Percentiles rank a stretch among this genome's conserved stretches.
Conservation (phyloP, 2,329 filamentous ascomycete species). For the Blastomyces gilchristii region DNA sequence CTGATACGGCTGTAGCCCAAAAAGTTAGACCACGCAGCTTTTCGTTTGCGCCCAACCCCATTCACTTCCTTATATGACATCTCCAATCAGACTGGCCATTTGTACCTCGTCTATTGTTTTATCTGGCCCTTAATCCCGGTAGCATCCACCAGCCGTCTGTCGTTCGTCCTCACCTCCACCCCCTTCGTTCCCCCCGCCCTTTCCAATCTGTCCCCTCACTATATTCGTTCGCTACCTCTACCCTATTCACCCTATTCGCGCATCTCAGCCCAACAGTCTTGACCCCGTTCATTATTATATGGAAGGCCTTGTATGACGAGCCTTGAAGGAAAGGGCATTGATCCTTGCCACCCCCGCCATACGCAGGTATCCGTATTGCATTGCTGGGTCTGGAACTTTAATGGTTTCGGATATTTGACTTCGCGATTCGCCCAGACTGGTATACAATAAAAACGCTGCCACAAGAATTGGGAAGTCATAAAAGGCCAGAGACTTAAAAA, state of each 20-base stretch:
- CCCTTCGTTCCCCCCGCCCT: not conserved
- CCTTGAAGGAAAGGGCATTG: not conserved
- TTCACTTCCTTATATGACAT: not conserved
- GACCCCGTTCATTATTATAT: not conserved
- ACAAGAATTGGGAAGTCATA: not conserved
- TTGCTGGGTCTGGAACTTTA: not conserved
- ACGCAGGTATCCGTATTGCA: constrained; percentile 2
- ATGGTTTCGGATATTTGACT: constrained; percentile 7
- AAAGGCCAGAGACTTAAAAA: not conserved
- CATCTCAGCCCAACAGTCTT: not conserved
- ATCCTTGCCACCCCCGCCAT: not conserved
- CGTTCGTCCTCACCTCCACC: not conserved
- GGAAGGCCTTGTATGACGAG: constrained; percentile 1
- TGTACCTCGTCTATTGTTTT: not conserved
- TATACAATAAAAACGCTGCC: constrained; percentile 1
- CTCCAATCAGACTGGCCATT: not conserved
- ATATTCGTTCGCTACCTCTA: not conserved
- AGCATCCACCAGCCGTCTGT: not conserved
- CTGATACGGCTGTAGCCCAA: not conserved
- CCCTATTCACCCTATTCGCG: too few species aligned
- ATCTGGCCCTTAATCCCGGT: not conserved
- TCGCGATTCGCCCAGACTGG: constrained; percentile 5
- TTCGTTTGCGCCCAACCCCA: not conserved
- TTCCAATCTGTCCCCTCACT: not conserved
- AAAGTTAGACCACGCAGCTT: not conserved